Evolutionary conservation across 2,329 filamentous ascomycete genomes (phyloP), one percentile per base, ranked within the genome.

Genomic region (Fusarium redolens): DNA sequence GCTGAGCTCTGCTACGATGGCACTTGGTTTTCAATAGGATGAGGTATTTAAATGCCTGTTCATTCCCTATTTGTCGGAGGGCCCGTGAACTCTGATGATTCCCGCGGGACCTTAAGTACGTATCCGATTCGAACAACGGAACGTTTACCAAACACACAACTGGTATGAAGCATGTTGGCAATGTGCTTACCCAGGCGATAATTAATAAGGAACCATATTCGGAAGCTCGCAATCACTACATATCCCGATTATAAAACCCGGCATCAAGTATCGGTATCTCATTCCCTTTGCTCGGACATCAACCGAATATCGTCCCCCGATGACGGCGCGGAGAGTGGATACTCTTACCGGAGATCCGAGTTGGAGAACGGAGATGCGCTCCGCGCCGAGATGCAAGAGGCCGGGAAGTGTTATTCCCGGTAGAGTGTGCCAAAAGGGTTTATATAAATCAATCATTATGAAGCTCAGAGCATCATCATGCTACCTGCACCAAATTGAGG

Each of bases 251-350:
- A 45, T 28, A 15, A 47, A 17, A 33, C 12, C 7, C 31, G 35
- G 40, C 41, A 50, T 43, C 37, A 8, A 31, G 12, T 13, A 37
- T 65, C 51, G 71, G 63, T 20, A 57, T 65, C 31, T 41, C 63
- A 44, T 74, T 41, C 54, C 61, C 33, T 55, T 64, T 50, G 63
- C 61, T 74, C 45, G 62, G 68, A 38, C 43, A 59, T 62, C 28
- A 61, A 68, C 45, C 51, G 61, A 59, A 68, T 65, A 38, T 30
- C 52, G 25, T 63, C 45, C 75, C 71, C 75, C 74, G 75, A 77
- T 77, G 67, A 74, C 75, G 75, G 75, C 75, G 73, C 62, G 73
- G 74, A 69, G 64, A 61, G 75, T 72, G 69, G 75, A 69, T 64
- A 66, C 61, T 45, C 30, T 37, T 52, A 64, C 72, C 75, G 75